phyloP scores from a whole-genome alignment of 495 filamentous ascomycete genomes.

The Physcia stellaris region DNA sequence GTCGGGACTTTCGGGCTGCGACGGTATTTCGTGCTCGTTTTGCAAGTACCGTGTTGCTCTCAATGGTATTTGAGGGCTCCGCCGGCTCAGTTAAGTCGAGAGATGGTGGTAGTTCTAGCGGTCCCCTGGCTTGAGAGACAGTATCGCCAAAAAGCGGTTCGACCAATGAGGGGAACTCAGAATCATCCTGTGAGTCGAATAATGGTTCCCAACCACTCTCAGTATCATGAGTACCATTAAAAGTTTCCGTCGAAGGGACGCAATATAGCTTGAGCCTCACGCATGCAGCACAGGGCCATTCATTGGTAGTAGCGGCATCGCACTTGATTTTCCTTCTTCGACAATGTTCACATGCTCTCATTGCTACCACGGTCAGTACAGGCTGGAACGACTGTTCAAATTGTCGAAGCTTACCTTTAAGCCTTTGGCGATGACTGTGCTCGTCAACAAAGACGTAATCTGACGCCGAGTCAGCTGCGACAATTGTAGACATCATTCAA shows the following conservation, averaged over 20 bases:
- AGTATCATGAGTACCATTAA: constrained; percentile 50
- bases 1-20: too few relatives aligned
- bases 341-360: constrained; percentile 96
- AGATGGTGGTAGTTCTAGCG: too few relatives aligned
- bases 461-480: constrained; percentile 18
- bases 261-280: constrained; percentile 85
- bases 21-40: too few relatives aligned
- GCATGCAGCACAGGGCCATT: constrained; percentile 94
- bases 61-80: too few relatives aligned
- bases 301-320: constrained; percentile 94
- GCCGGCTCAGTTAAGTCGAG: too few relatives aligned
- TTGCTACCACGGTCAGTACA: constrained; percentile 59
- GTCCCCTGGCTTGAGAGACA: too few relatives aligned
- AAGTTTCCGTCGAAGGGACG: constrained; percentile 75
- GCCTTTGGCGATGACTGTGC: constrained; percentile 91
- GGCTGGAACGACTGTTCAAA: neutral
- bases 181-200: too few relatives aligned
- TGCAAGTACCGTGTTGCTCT: too few relatives aligned
- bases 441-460: constrained; percentile 99
- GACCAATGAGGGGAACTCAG: too few relatives aligned
- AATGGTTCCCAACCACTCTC: too few relatives aligned
- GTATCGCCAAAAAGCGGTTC: too few relatives aligned
- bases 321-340: constrained; percentile 76
- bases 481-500: neutral
- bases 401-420: constrained; percentile 63